phyloP scores from a whole-genome alignment of 805 yeast genomes.

The Saturnispora diversa region DNA sequence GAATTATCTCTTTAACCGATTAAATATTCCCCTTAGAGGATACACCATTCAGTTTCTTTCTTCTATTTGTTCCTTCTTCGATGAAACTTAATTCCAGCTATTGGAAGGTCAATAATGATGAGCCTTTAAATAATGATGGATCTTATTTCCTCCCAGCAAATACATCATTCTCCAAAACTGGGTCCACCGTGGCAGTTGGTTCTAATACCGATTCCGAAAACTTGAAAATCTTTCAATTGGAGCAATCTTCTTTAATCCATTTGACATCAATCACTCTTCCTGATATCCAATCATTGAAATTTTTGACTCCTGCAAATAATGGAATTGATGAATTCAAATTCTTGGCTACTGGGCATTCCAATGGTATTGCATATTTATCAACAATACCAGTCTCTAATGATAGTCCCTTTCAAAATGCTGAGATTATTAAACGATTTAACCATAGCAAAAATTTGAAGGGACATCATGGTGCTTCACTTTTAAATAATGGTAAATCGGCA shows the following conservation, averaged over 20 bases:
- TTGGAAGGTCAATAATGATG: slow-evolving; percentile 24
- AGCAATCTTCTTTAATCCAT: slow-evolving; percentile 40
- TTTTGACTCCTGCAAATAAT: slow-evolving; percentile 30
- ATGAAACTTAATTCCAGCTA: slow-evolving; percentile 21
- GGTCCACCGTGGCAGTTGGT: slow-evolving; percentile 41
- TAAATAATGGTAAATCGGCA: slow-evolving; percentile 13
- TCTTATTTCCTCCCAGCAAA: slow-evolving; percentile 21
- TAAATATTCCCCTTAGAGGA: neutral
- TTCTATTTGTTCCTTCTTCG: neutral
- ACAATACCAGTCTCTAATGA: slow-evolving; percentile 46
- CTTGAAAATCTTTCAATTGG: slow-evolving; percentile 41
- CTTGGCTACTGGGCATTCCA: slow-evolving; percentile 65
- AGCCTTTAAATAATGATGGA: slow-evolving; percentile 8
- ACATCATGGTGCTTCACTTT: slow-evolving; percentile 11
- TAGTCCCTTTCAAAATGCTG: slow-evolving; percentile 45
- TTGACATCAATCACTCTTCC: slow-evolving; percentile 53
- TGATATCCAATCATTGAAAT: slow-evolving; percentile 43
- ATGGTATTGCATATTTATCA: slow-evolving; percentile 67
- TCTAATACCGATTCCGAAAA: slow-evolving; percentile 40
- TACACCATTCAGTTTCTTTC: neutral
- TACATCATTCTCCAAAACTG: slow-evolving; percentile 35
- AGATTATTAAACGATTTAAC: slow-evolving; percentile 68
- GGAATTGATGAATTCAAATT: slow-evolving; percentile 31
- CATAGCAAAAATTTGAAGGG: slow-evolving; percentile 54
- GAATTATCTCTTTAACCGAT: no score